Base-by-base conservation (phyloP, 2,329 filamentous ascomycete genomes). In the Aspergillus sclerotialis region DNA sequence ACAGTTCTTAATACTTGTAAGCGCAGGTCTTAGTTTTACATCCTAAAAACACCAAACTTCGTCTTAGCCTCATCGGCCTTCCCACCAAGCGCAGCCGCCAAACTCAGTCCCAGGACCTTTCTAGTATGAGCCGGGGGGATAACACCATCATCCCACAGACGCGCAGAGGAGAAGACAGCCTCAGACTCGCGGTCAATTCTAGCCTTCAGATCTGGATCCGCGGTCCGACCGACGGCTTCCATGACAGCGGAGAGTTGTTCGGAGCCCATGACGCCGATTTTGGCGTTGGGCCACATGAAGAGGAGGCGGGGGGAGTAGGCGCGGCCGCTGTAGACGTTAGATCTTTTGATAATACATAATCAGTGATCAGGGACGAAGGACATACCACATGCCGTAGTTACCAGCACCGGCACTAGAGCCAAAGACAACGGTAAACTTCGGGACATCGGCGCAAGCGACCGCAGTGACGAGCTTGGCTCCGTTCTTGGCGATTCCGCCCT, bases 271-370 rank as follows among this genome's bases (percentile, higher is more conserved):
- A 98, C 89, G 19, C 85, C 86, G 33, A 94, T 87, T 55, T 84
- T 84, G n/a, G 92, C 88, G 50, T 94, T 94, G 26, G 92, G 92
- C 92, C 92, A 98, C 73, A 90, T 93, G 80, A 87, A 95, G 40
- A 96, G 64, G 61, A 96, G 87, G 9, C 88, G 73, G 0, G 90
- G 90, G n/a, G 77, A 78, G 63, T 95, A 98, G 2, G 92, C 90
- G 32, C 92, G 76, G 14, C 92, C 92, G 56, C 87, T 76, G 38
- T 30, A 24, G 25, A 38, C 27, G 39, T 30, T 36, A 37, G 28
- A 28, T 26, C 15, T 28, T 26, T 11, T 32, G 18, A n/a, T 46
- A 17, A 38, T 39, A 27, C 13, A 28, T 11, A 25, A 6, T 21
- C 11, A 14, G 4, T 21, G 3, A 18, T n/a, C 12, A 19, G 21